Evolutionary conservation across 2,329 filamentous ascomycete genomes (phyloP), one percentile per base, ranked within the genome.

Genomic region (Pseudocercospora musae): DNA sequence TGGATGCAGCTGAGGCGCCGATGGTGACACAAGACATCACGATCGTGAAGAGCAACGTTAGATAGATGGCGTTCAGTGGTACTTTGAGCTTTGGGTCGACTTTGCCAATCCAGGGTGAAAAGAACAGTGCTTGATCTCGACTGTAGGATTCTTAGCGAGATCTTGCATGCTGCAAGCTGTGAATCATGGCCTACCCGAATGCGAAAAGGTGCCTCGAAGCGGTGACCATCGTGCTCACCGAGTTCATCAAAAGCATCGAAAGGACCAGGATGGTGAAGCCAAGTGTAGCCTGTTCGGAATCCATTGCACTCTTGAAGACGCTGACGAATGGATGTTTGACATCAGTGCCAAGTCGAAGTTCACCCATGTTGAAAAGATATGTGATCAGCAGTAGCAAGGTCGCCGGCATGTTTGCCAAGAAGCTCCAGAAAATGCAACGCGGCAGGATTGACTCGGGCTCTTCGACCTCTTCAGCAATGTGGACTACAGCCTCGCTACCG

Each of bases 391-490:
- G 65, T 11, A 71, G 57, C 23, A 75, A 63, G 0, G 69, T 72
- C 7, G 73, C 57, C 1, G 70, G 68, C 4, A 67, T 64, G 56
- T 75, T 76, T 40, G 74, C 63, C n/a, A 75, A 60, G 63, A 78
- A 80, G 8, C 73, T 73, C 57, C 75, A 73, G 5, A 81, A 67
- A 73, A 80, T 79, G 8, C 76, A 74, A 37, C 72, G 71, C 1
- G 79, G 78, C 3, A 80, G 75, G 15, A 76, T 73, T 15, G 71
- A 74, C 20, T 74, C 73, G 1, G 78, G 78, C 27, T 79, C 73
- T 59, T 77, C 75, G 61, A 79, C 74, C 61, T 81, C 78, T 64
- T 80, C 78, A 2, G 78, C 70, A 70, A 81, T 77, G 60, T 80
- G 76, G 2, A 76, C 76, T 20, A 77, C 75, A 9, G 76, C 75